These are phyloP conservation scores for Escovopsis weberi DNA, from an alignment of 2,329 filamentous ascomycete species.

Conservation along the genomic window DNA sequence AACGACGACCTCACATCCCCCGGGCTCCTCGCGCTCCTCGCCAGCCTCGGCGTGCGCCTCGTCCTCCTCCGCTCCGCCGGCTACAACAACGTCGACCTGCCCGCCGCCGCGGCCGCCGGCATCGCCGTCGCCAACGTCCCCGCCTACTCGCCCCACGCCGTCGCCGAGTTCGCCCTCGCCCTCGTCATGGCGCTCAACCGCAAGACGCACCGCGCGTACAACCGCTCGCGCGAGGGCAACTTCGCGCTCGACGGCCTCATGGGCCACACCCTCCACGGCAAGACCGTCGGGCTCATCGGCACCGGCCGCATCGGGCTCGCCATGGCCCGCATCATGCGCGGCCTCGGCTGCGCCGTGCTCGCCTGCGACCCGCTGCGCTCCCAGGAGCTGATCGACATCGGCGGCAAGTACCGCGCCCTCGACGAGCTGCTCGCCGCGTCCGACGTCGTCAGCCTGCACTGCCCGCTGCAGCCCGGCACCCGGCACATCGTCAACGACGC, in stretches of 20 bases:
- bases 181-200: constrained; percentile 53
- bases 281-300: constrained; percentile 52
- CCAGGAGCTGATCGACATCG: constrained; percentile 32
- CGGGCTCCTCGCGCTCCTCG: constrained; percentile 40
- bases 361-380: constrained; percentile 44
- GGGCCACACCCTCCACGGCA: constrained; percentile 45
- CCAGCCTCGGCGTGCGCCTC: constrained; percentile 35
- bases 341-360: constrained; percentile 49
- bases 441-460: constrained; percentile 52
- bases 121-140: constrained; percentile 53
- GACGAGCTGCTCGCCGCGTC: constrained; percentile 37
- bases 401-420: constrained; percentile 35
- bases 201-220: constrained; percentile 53
- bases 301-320: constrained; percentile 51
- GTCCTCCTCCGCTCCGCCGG: constrained; percentile 54
- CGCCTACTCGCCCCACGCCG: constrained; percentile 53
- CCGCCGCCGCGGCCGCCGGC: constrained; percentile 35
- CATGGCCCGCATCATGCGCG: constrained; percentile 44
- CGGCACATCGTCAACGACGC: constrained; percentile 43
- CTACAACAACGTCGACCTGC: constrained; percentile 52
- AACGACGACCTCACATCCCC: constrained; percentile 42
- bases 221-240: constrained; percentile 53
- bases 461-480: constrained; percentile 46
- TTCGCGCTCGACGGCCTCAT: constrained; percentile 51
- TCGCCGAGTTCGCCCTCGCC: constrained; percentile 56